Conservation (phyloP, 176 grass and related monocot genomes). For the Oryza glumipatula region DNA sequence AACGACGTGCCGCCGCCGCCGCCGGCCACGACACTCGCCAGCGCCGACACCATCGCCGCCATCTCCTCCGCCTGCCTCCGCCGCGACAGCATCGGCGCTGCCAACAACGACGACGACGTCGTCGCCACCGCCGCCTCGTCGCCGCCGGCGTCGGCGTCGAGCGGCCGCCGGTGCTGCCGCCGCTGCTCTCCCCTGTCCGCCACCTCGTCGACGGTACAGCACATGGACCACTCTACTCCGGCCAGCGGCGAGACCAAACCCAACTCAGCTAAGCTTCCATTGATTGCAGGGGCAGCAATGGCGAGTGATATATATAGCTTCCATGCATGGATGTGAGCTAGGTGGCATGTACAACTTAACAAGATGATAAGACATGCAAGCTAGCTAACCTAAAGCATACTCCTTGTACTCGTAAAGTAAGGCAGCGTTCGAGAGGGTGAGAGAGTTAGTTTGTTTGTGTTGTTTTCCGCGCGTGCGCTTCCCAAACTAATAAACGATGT, state of each 20-base stretch:
- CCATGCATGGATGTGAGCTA: not conserved
- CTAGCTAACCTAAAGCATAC: too few relatives aligned
- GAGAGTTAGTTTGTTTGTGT: too few relatives aligned
- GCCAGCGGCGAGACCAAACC: too few relatives aligned
- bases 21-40: constrained; percentile 52
- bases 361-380: not conserved
- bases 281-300: not conserved
- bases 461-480: too few relatives aligned
- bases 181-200: constrained; percentile 53
- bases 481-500: too few relatives aligned
- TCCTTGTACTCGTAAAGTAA: too few relatives aligned
- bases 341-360: not conserved
- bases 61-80: constrained; percentile 49
- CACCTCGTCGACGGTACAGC: constrained; percentile 49
- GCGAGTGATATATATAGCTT: not conserved
- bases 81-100: constrained; percentile 32
- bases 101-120: not conserved
- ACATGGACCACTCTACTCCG: constrained; percentile 22
- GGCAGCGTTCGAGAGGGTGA: too few relatives aligned
- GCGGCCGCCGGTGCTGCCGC: constrained; percentile 9
- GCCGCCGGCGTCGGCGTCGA: not conserved
- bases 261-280: not conserved
- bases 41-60: constrained; percentile 57
- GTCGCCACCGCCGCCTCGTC: not conserved
- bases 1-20: not conserved